A percentile compares a stretch with the other conserved stretches of the same genome.
Conservation (phyloP, 495 filamentous ascomycete genomes). For the Hyaloscypha bicolor region DNA sequence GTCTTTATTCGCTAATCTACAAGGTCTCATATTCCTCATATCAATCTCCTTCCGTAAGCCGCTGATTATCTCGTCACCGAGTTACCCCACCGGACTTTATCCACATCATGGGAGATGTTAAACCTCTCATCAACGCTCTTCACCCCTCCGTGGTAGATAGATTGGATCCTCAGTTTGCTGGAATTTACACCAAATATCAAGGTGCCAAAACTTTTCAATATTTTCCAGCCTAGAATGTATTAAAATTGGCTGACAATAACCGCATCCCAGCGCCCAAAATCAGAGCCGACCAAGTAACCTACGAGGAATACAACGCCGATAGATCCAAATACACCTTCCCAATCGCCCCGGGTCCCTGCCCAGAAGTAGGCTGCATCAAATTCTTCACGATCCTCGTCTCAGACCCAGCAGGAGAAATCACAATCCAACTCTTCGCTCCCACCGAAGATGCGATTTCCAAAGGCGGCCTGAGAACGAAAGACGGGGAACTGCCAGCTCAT, state of each 20-base stretch:
- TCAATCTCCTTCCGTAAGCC: no score
- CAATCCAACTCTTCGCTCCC: conserved; percentile 38
- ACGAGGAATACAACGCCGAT: conserved; percentile 41
- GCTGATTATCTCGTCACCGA: no score
- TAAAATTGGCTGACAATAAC: no score
- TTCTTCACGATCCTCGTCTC: conserved; percentile 39
- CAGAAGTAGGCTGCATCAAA: conserved; percentile 37
- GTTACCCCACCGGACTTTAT: not conserved
- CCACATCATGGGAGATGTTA: not conserved
- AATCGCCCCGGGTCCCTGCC: conserved; percentile 25
- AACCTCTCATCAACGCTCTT: conserved; percentile 34
- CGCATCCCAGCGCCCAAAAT: conserved; percentile 11
- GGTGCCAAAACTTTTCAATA: conserved; percentile 21
- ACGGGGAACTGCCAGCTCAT: conserved; percentile 48
- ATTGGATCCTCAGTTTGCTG: conserved; percentile 38
- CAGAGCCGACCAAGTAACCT: conserved; percentile 40
- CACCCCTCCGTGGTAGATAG: conserved; percentile 37
- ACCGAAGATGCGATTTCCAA: conserved; percentile 34
- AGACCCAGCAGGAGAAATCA: conserved; percentile 37
- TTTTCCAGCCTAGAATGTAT: not conserved
- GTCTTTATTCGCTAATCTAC: no score
- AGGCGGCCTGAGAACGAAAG: conserved; percentile 30
- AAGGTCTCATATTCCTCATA: no score
- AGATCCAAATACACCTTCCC: conserved; percentile 39
- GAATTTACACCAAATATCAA: conserved; percentile 42